Base-by-base conservation (phyloP, 768 basidiomycete genomes). In the Fomitopsis serialis region DNA sequence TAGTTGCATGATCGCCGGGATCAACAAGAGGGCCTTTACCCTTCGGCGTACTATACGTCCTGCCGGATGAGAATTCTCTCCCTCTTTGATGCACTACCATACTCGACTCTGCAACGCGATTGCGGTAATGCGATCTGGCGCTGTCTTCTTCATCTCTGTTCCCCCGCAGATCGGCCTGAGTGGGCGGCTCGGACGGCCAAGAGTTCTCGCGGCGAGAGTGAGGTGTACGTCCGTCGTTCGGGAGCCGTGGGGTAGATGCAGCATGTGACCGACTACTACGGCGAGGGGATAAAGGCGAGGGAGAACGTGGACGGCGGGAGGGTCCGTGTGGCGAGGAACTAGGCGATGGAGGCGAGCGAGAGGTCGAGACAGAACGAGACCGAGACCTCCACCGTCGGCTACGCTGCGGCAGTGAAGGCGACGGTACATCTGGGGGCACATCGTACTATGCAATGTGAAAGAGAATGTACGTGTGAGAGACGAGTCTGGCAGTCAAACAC, bases 381-480 rank as follows among this genome's bases (percentile, higher is more conserved):
- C 48, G 58, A 2, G 59, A 54, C 35, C 67, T 47, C 55, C 65
- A 68, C 58, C 74, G 67, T 22, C 66, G 64, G 21, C 54, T 57
- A 32, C 61, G 66, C 21, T 67, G 61, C 7, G 51, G 57, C 53
- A 47, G 23, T 5, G 51, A 62, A 9, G 71, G 71, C 13, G 75
- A 75, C 1, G 73, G 66, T 19, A 76, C 52, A 50, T 74, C 71
- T 22, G 68, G 57, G 9, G 82, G 77, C 1, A 62, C 61, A 60
- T 88, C 85, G 61, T 89, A 89, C 85, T 89, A 42, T 8, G 21
- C 17, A 32, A 11, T 48, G 8, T 17, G 12, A 13, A 19, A 6
- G 24, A 32, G 37, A 43, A 43, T 42, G 50, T 7, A 50, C 21
- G 15, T 11, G 23, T 55, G 25, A 54, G 50, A 25, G 42, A 42